phyloP scores from a whole-genome alignment of 148 eudicot species.

The Cornus florida region DNA sequence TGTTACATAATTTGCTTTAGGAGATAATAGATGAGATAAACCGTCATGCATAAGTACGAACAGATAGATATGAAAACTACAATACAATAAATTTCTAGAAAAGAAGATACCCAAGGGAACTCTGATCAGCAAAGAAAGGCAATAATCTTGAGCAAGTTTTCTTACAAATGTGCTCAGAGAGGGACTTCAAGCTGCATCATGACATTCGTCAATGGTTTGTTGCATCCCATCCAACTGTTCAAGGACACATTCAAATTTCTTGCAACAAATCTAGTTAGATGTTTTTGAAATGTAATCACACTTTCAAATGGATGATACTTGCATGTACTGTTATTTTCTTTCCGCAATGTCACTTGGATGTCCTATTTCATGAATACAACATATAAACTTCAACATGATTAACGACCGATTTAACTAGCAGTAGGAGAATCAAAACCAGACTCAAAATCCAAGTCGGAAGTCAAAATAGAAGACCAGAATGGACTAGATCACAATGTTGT shows the following conservation, averaged over 20 bases:
- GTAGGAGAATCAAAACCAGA: not conserved
- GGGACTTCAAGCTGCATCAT: slow-evolving; percentile 34
- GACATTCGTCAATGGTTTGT: slow-evolving; percentile 59
- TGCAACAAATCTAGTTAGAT: slow-evolving; percentile 78
- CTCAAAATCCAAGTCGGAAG: not conserved
- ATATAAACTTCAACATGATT: not conserved
- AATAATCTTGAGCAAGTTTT: not conserved
- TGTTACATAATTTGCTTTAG: not conserved
- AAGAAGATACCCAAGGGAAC: not conserved
- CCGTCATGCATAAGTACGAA: not conserved
- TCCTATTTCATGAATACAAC: slow-evolving; percentile 43
- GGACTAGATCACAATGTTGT: not conserved
- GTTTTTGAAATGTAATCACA: slow-evolving; percentile 89
- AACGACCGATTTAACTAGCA: not conserved
- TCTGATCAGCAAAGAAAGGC: not conserved
- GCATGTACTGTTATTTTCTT: slow-evolving; percentile 94
- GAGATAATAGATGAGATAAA: not conserved
- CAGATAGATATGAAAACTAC: not conserved
- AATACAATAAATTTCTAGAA: not conserved
- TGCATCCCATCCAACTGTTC: slow-evolving; percentile 68
- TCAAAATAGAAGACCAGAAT: too few relatives aligned
- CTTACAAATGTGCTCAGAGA: not conserved
- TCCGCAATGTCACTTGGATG: slow-evolving; percentile 78
- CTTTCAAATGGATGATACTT: slow-evolving; percentile 94
- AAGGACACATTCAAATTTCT: slow-evolving; percentile 66